Conservation (phyloP, 495 filamentous ascomycete species). For the Penicillium canariense region DNA sequence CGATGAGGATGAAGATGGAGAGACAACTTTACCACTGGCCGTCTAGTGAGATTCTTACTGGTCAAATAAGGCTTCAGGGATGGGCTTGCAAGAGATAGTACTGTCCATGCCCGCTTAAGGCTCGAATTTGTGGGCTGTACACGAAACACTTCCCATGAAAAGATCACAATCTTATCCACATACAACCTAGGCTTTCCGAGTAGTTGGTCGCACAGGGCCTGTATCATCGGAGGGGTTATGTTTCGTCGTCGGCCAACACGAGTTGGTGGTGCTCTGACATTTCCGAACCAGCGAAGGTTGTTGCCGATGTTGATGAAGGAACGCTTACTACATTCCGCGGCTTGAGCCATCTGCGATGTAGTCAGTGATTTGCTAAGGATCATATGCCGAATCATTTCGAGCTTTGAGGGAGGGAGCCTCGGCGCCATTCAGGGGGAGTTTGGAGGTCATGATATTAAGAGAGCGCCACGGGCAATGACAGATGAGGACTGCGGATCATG, state of each 20-base stretch:
- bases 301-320: conserved; percentile 14
- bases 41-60: no score
- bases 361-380: conserved; percentile 2
- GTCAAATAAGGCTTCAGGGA: no score
- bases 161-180: conserved; percentile 34
- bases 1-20: no score
- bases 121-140: no score
- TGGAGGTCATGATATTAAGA: no score
- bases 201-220: conserved; percentile 29
- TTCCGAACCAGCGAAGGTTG: conserved; percentile 28
- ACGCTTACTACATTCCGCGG: conserved; percentile 1
- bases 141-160: conserved; percentile 35
- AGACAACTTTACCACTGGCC: no score
- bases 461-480: no score
- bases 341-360: conserved; percentile 1
- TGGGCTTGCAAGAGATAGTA: no score
- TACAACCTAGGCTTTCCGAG: conserved; percentile 33
- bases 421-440: no score
- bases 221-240: conserved; percentile 27
- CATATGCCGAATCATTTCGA: conserved; percentile 4
- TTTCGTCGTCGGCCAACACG: conserved; percentile 13
- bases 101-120: no score
- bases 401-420: not conserved
- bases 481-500: no score
- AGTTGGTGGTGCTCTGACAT: conserved; percentile 23